Evolutionary conservation across 352 stramenopile species (phyloP).

Genomic region (Sclerospora graminicola): DNA sequence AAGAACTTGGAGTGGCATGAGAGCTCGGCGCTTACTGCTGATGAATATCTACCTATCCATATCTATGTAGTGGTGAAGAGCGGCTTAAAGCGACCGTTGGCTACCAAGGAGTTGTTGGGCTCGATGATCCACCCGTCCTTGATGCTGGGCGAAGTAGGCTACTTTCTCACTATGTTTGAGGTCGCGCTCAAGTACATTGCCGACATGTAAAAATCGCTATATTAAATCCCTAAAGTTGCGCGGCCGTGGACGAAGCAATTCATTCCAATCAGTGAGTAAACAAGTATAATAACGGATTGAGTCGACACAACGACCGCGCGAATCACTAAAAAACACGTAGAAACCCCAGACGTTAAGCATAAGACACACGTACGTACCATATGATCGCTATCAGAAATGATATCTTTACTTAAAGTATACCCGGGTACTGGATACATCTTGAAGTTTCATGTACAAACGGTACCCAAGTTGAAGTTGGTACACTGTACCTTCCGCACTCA

Average conservation of each 20-base stretch:
- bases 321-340: conserved; percentile 6
- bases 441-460: too few relatives aligned
- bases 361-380: conserved; percentile 9
- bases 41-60: conserved; percentile 81
- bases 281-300: conserved; percentile 26
- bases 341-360: conserved; percentile 15
- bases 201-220: conserved; percentile 41
- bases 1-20: conserved; percentile 72
- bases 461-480: neutral
- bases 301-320: conserved; percentile 9
- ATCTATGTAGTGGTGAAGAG: conserved; percentile 80
- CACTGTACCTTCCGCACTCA: conserved; percentile 2
- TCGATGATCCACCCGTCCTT: conserved; percentile 79
- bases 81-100: conserved; percentile 57
- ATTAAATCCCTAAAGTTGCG: neutral
- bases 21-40: conserved; percentile 63
- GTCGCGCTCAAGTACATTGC: conserved; percentile 83
- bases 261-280: conserved; percentile 22
- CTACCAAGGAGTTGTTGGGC: conserved; percentile 63
- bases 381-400: too few relatives aligned
- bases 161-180: conserved; percentile 85
- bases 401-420: too few relatives aligned
- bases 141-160: conserved; percentile 76
- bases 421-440: too few relatives aligned
- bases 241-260: conserved; percentile 6